Evolutionary conservation across 2,329 filamentous ascomycete species (phyloP).

Genomic region (Stemphylium beticola): DNA sequence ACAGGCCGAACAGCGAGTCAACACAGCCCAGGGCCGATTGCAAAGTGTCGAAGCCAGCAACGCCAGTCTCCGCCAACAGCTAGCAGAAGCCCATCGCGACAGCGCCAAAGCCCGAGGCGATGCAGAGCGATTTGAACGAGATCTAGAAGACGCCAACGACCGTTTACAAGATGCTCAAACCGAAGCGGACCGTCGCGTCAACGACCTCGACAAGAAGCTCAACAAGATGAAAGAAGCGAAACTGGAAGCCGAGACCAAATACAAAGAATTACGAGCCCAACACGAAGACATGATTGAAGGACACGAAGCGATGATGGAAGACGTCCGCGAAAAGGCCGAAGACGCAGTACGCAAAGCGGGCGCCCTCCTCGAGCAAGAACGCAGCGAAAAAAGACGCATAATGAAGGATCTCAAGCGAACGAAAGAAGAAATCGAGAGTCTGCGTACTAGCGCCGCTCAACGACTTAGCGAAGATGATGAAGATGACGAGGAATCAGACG

Average conservation of each 20-base stretch:
- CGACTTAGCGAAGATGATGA: slow-evolving; percentile 18
- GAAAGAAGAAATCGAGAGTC: slow-evolving; percentile 28
- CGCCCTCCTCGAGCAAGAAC: slow-evolving; percentile 41
- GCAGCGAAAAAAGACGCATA: slow-evolving; percentile 39
- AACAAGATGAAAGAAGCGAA: slow-evolving; percentile 36
- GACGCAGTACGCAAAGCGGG: slow-evolving; percentile 45
- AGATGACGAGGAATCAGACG: slow-evolving; percentile 4
- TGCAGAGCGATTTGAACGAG: slow-evolving; percentile 32
- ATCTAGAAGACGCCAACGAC: slow-evolving; percentile 36
- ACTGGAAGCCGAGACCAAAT: slow-evolving; percentile 29
- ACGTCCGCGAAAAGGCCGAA: slow-evolving; percentile 43
- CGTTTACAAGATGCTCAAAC: slow-evolving; percentile 30
- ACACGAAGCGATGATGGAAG: slow-evolving; percentile 34
- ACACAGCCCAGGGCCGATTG: slow-evolving; percentile 37
- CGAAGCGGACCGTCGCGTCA: slow-evolving; percentile 37
- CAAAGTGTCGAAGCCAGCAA: slow-evolving; percentile 37
- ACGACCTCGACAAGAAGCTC: slow-evolving; percentile 40
- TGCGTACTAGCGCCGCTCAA: slow-evolving; percentile 22
- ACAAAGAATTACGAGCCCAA: slow-evolving; percentile 35
- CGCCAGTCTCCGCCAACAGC: slow-evolving; percentile 40
- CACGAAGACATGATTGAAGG: slow-evolving; percentile 36
- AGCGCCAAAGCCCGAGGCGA: slow-evolving; percentile 31
- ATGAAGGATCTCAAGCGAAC: slow-evolving; percentile 34
- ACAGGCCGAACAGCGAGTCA: slow-evolving; percentile 31
- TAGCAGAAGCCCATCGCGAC: slow-evolving; percentile 41